These are phyloP conservation scores for Colletotrichum spaethianum DNA, from an alignment of 2,329 filamentous ascomycete genomes.

Conservation along the genomic window DNA sequence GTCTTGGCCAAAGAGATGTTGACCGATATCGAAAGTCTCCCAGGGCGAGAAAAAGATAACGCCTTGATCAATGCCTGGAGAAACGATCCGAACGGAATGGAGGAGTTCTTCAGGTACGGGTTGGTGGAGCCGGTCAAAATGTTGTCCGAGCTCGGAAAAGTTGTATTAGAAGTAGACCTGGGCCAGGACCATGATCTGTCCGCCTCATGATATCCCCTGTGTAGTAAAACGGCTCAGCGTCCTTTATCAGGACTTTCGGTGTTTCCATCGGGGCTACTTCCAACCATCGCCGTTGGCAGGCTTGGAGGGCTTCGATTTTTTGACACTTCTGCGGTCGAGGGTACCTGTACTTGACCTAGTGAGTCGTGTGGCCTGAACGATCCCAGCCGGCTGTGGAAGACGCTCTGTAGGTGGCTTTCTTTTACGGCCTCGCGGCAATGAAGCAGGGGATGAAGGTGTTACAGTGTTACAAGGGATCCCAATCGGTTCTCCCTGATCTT, in stretches of 20 bases:
- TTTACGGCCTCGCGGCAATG: not conserved
- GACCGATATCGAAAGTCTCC: constrained; percentile 62
- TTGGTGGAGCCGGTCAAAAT: constrained; percentile 63
- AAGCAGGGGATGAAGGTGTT: not conserved
- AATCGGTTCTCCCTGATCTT: not conserved
- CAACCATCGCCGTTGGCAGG: not conserved
- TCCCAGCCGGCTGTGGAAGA: not conserved
- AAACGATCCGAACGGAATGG: constrained; percentile 54
- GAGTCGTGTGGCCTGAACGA: not conserved
- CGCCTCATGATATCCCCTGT: constrained; percentile 19
- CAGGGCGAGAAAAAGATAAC: constrained; percentile 61
- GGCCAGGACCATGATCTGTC: constrained; percentile 36
- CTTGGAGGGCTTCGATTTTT: not conserved
- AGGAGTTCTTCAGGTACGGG: constrained; percentile 64
- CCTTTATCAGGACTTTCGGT: not conserved
- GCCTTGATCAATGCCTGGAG: constrained; percentile 61
- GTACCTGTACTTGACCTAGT: not conserved
- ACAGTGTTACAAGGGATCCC: not conserved
- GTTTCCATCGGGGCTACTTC: not conserved
- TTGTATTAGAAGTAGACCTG: constrained; percentile 60
- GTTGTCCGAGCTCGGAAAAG: constrained; percentile 62
- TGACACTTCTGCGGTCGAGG: not conserved
- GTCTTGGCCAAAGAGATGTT: constrained; percentile 62
- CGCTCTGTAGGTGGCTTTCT: not conserved
- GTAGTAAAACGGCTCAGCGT: not conserved